phyloP scores from a whole-genome alignment of 441 rosid genomes.

The Bocquillonia castaneifolia region DNA sequence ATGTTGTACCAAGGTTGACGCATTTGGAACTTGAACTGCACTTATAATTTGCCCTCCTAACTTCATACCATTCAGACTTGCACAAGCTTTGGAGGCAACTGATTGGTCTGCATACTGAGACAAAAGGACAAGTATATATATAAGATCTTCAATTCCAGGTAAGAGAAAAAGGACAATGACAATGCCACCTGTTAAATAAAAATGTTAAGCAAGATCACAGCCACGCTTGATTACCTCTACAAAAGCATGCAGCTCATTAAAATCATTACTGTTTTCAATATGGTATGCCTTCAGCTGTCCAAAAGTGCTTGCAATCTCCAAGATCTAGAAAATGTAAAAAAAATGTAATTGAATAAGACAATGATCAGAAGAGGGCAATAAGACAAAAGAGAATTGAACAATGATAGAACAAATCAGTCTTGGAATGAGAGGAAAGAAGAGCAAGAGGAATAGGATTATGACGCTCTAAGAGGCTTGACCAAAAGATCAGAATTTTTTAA shows the following conservation, averaged over 20 bases:
- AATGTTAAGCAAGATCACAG: slow-evolving; percentile 12
- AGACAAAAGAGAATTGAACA: slow-evolving; percentile 6
- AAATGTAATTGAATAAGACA: background rate
- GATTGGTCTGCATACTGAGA: slow-evolving; percentile 74
- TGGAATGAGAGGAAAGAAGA: background rate
- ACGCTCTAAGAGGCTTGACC: background rate
- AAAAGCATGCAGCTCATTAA: slow-evolving; percentile 44
- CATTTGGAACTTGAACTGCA: slow-evolving; percentile 57
- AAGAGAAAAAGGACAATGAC: slow-evolving; percentile 1
- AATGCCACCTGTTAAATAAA: slow-evolving; percentile 5
- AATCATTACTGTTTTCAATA: slow-evolving; percentile 40
- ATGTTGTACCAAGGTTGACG: slow-evolving; percentile 41
- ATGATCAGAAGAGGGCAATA: background rate
- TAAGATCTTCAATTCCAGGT: slow-evolving; percentile 10
- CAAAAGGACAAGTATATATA: slow-evolving; percentile 19
- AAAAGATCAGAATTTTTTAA: slow-evolving; percentile 14
- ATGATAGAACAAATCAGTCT: background rate
- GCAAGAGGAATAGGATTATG: background rate
- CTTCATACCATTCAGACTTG: slow-evolving; percentile 86
- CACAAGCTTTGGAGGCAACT: slow-evolving; percentile 73
- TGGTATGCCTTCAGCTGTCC: slow-evolving; percentile 81
- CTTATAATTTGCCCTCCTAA: slow-evolving; percentile 77
- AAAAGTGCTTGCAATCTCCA: slow-evolving; percentile 79
- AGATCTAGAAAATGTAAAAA: slow-evolving; percentile 42
- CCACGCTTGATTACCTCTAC: slow-evolving; percentile 62